Base-by-base conservation (phyloP, 495 filamentous ascomycete genomes). In the Aspergillus heteromorphus region DNA sequence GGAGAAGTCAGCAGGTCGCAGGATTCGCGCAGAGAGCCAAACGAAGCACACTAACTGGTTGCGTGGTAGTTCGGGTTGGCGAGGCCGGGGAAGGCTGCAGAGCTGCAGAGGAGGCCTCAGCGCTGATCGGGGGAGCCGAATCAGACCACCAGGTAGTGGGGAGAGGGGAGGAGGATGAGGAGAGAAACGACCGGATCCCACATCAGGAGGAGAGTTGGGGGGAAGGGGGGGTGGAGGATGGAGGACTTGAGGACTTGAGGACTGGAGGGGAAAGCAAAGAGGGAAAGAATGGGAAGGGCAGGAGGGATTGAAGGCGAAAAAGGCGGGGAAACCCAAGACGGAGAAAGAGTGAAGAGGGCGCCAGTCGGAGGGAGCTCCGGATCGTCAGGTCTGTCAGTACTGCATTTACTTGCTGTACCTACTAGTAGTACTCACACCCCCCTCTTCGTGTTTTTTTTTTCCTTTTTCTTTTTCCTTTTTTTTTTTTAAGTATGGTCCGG, bases 311-410 rank as follows among this genome's bases (percentile, higher is more conserved):
- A 6, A 23, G 18, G 21, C 21, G 27, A 29, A 25, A 47, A 47
- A 47, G 43, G 43, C 43, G 43, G 43, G 43, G 43, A 29, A 38
- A 18, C 41, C n/a, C 25, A 40, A 45, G 10, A 45, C 13, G 36
- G 48, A 51, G 10, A 50, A n/a, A n/a, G n/a, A n/a, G n/a, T n/a
- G n/a, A n/a, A n/a, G n/a, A n/a, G n/a, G n/a, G 25, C 34, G n/a
- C 34, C 34, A 45, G 41, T 19, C 51, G 51, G 51, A 40, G 27
- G 30, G 34, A 16, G 5, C 43, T 29, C 51, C 51, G 51, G 51
- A 53, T 53, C 51, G 51, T 53, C 51, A 53, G 51, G 51, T 53
- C 51, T 34, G n/a, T n/a, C n/a, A n/a, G n/a, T n/a, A n/a, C n/a
- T n/a, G n/a, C n/a, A n/a, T n/a, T n/a, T n/a, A n/a, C n/a, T n/a